Conservation (phyloP, 75 land plant genomes). For the Adiantum capillusveneris region DNA sequence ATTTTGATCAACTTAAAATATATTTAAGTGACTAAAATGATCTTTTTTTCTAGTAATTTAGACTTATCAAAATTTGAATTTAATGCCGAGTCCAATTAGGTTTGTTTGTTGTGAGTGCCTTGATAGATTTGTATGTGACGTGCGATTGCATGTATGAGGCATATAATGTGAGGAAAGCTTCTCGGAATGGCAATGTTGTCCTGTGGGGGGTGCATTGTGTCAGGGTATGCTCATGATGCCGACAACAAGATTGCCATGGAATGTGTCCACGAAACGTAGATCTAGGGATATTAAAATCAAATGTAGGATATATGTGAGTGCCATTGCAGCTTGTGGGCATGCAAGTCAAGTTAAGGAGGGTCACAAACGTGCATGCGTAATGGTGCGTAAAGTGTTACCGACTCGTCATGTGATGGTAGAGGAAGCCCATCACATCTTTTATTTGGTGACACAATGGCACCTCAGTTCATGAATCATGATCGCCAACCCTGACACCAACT, state of each 20-base stretch:
- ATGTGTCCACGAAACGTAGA: slow-evolving; percentile 4
- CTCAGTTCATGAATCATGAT: too few species aligned
- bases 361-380: too few species aligned
- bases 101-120: slow-evolving; percentile 24
- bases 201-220: slow-evolving; percentile 11
- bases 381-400: too few species aligned
- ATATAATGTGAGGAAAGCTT: neutral
- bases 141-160: slow-evolving; percentile 17
- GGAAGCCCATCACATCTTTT: too few species aligned
- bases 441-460: too few species aligned
- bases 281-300: slow-evolving; percentile 1
- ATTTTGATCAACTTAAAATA: too few species aligned
- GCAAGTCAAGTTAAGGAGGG: slow-evolving; percentile 7
- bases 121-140: slow-evolving; percentile 37
- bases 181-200: neutral
- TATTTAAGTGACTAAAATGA: too few species aligned
- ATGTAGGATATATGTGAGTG: neutral
- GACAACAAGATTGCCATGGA: neutral
- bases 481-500: too few species aligned
- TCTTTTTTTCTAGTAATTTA: too few species aligned
- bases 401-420: too few species aligned
- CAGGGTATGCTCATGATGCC: slow-evolving; percentile 9
- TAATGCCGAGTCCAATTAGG: slow-evolving; percentile 6
- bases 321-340: slow-evolving; percentile 9
- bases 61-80: too few species aligned